Conservation (phyloP, 176 grass and related monocot genomes). For the Carex kokanica region DNA sequence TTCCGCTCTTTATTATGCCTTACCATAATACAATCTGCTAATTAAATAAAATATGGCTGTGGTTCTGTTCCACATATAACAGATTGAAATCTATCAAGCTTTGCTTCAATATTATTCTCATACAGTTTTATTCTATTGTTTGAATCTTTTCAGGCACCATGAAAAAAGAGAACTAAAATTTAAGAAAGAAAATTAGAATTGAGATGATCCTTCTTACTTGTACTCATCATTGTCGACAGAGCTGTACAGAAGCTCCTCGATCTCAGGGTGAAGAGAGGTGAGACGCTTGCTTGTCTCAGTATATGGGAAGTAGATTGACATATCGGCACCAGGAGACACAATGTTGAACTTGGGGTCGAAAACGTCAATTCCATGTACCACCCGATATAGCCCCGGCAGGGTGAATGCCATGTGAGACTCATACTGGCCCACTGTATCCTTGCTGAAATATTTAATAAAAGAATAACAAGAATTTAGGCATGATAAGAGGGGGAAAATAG, state of each 20-base stretch:
- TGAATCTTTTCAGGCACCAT: background rate
- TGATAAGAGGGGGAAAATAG: background rate
- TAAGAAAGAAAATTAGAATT: background rate
- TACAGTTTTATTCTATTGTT: background rate
- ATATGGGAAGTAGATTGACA: constrained; percentile 93
- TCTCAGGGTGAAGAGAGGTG: constrained; percentile 92
- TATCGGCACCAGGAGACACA: constrained; percentile 86
- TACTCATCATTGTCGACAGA: constrained; percentile 71
- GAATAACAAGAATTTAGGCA: background rate
- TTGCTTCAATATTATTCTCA: background rate
- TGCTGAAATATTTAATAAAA: constrained; percentile 62
- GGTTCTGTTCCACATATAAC: background rate
- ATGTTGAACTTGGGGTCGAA: constrained; percentile 99
- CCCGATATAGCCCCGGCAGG: constrained; percentile 87
- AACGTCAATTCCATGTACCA: constrained; percentile 96
- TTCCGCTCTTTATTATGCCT: background rate
- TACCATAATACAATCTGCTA: background rate
- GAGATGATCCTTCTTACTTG: constrained; percentile 55
- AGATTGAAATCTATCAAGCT: background rate
- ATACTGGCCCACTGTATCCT: constrained; percentile 95
- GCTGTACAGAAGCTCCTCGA: constrained; percentile 90
- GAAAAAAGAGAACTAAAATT: constrained; percentile 1
- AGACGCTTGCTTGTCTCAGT: constrained; percentile 77
- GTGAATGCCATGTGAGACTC: constrained; percentile 96
- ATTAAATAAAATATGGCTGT: background rate